phyloP scores from a whole-genome alignment of 768 basidiomycete species.

The Macrocybe gigantea region DNA sequence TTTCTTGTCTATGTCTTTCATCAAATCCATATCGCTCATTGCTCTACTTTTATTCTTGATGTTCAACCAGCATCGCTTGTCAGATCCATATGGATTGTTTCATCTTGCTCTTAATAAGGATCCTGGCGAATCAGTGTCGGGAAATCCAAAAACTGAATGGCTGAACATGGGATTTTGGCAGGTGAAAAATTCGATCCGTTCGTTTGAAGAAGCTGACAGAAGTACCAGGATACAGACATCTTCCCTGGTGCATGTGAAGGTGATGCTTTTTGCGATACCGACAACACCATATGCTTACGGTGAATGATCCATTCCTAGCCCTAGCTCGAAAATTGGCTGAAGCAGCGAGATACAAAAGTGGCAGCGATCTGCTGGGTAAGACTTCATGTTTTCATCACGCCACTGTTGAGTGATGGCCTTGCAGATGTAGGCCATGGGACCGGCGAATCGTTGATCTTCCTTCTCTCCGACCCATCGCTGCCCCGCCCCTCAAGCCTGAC shows the following conservation, averaged over 20 bases:
- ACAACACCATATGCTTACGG: background rate
- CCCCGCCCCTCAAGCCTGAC: conserved; percentile 41
- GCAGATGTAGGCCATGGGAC: conserved; percentile 66
- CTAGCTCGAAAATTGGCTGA: conserved; percentile 48
- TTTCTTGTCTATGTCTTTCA: too few relatives aligned
- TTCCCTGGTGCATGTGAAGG: conserved; percentile 64
- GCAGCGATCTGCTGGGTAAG: conserved; percentile 50
- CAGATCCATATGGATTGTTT: conserved; percentile 54
- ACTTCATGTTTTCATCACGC: background rate
- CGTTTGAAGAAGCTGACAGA: background rate
- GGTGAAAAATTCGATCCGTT: conserved; percentile 24
- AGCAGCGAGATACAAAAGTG: conserved; percentile 31
- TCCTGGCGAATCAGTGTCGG: conserved; percentile 23
- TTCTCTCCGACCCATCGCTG: conserved; percentile 38
- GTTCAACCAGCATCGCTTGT: too few relatives aligned
- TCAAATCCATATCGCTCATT: too few relatives aligned
- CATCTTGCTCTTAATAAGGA: conserved; percentile 47
- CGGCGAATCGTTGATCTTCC: conserved; percentile 58
- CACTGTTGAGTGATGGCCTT: conserved; percentile 1
- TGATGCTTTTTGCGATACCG: conserved; percentile 11
- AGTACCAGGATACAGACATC: conserved; percentile 31
- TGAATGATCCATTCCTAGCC: conserved; percentile 12
- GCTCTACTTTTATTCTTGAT: too few relatives aligned
- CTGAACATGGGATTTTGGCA: conserved; percentile 70
- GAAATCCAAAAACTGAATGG: conserved; percentile 54